Percentiles rank a stretch among this genome's conserved stretches.
Conservation (phyloP, 2,329 filamentous ascomycete genomes). For the Cladosporium sp. region DNA sequence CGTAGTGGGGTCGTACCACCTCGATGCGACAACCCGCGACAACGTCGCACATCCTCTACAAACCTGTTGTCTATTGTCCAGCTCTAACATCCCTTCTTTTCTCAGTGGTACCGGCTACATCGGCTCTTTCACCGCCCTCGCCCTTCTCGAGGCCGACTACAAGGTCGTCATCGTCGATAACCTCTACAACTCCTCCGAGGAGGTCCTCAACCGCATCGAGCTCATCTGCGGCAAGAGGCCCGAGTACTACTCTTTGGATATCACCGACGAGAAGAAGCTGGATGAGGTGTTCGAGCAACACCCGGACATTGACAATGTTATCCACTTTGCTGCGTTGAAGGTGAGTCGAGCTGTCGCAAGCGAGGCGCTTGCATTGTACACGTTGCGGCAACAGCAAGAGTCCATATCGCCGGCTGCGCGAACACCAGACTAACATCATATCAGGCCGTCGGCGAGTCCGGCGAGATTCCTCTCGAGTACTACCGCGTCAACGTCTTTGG, state of each 20-base stretch:
- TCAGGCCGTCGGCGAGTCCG: conserved; percentile 95
- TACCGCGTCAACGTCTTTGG: conserved; percentile 96
- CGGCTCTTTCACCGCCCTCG: conserved; percentile 91
- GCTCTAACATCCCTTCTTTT: conserved; percentile 21
- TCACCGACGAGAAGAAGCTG: conserved; percentile 80
- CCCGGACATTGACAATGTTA: conserved; percentile 94
- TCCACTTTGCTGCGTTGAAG: conserved; percentile 98
- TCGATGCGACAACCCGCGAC: conserved; percentile 1
- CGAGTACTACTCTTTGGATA: conserved; percentile 79
- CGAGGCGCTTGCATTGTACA: not conserved
- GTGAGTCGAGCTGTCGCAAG: conserved; percentile 55
- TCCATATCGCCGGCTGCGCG: not conserved
- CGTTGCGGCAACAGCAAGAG: not conserved
- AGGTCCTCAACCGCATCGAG: conserved; percentile 92
- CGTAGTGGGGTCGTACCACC: not conserved
- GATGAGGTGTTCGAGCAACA: conserved; percentile 86
- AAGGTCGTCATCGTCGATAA: conserved; percentile 96
- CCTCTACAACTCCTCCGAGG: conserved; percentile 93
- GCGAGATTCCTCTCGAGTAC: conserved; percentile 93
- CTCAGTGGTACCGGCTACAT: conserved; percentile 96
- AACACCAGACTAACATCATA: conserved; percentile 16
- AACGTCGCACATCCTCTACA: not conserved
- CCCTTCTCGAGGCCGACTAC: conserved; percentile 90
- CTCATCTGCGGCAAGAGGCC: conserved; percentile 87
- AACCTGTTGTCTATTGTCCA: not conserved